phyloP scores from a whole-genome alignment of 176 grass and related monocot species.

The Typha latifolia region DNA sequence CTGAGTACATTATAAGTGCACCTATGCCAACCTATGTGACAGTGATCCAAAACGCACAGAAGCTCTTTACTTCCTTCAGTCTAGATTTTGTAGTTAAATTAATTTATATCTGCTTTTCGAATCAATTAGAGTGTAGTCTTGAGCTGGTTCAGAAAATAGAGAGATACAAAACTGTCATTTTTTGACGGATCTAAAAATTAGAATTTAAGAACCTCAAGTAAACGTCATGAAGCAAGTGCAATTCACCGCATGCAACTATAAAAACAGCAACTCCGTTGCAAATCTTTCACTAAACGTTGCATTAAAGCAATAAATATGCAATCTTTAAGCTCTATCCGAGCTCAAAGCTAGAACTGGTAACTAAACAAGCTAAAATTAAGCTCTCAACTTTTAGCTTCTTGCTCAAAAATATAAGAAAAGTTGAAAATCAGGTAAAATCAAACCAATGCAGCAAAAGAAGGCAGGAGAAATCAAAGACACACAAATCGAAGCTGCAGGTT shows the following conservation, averaged over 20 bases:
- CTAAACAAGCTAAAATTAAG: neutral
- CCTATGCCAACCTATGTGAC: too few relatives aligned
- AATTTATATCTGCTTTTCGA: too few relatives aligned
- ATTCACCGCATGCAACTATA: neutral
- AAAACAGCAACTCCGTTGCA: neutral
- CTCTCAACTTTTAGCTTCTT: neutral
- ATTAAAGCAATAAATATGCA: neutral
- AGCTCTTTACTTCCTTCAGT: too few relatives aligned
- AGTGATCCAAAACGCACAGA: too few relatives aligned
- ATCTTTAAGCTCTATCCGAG: neutral
- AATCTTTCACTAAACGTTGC: neutral
- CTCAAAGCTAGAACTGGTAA: neutral
- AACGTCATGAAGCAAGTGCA: neutral
- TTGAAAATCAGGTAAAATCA: neutral
- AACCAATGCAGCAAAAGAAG: slow-evolving; percentile 4
- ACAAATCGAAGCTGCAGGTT: neutral
- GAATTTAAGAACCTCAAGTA: neutral
- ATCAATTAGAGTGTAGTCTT: too few relatives aligned
- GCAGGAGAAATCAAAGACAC: neutral
- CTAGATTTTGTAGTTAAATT: too few relatives aligned
- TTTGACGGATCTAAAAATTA: neutral
- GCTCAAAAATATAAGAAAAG: neutral
- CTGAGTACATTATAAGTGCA: too few relatives aligned
- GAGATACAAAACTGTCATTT: neutral
- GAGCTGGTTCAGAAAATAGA: too few relatives aligned